These are phyloP conservation scores for Tetraselmis chui DNA, from an alignment of 139 green algal genomes.

Conservation along the genomic window DNA sequence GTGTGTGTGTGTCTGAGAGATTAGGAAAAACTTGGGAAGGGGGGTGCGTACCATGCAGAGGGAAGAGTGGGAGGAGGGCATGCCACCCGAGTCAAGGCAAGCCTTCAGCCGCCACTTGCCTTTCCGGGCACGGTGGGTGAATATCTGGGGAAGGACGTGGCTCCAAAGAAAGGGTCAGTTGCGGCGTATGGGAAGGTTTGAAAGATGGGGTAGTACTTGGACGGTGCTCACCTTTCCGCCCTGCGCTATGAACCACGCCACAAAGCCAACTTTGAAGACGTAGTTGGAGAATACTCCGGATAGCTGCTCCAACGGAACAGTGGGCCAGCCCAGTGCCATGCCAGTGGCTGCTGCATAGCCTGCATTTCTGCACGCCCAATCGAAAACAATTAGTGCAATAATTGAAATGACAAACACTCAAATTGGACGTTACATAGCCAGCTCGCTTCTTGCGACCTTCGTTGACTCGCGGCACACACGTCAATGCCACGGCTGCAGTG, in stretches of 20 bases:
- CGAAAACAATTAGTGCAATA: too few species aligned
- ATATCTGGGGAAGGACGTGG: constrained; percentile 51
- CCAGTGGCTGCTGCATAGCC: not conserved
- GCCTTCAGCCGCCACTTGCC: constrained; percentile 70
- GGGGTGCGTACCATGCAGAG: constrained; percentile 61
- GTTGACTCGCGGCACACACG: too few species aligned
- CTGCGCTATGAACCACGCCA: constrained; percentile 80
- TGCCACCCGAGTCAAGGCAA: constrained; percentile 86
- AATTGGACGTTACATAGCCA: too few species aligned
- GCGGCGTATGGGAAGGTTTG: not conserved
- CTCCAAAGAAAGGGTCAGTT: not conserved
- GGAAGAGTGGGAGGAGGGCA: constrained; percentile 94
- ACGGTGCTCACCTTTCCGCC: constrained; percentile 58
- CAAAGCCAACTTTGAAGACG: constrained; percentile 83
- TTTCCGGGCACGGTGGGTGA: constrained; percentile 76
- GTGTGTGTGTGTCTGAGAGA: too few species aligned
- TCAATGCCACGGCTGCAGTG: too few species aligned
- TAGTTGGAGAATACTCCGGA: constrained; percentile 60
- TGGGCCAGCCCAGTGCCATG: not conserved
- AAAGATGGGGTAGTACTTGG: not conserved
- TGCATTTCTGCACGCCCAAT: too few species aligned
- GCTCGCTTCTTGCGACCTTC: too few species aligned
- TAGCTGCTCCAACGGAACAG: constrained; percentile 28
- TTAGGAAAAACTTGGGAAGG: too few species aligned
- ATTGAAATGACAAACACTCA: too few species aligned